Base-by-base conservation (phyloP, 2,329 filamentous ascomycete genomes). In the Phialophora macrospora region DNA sequence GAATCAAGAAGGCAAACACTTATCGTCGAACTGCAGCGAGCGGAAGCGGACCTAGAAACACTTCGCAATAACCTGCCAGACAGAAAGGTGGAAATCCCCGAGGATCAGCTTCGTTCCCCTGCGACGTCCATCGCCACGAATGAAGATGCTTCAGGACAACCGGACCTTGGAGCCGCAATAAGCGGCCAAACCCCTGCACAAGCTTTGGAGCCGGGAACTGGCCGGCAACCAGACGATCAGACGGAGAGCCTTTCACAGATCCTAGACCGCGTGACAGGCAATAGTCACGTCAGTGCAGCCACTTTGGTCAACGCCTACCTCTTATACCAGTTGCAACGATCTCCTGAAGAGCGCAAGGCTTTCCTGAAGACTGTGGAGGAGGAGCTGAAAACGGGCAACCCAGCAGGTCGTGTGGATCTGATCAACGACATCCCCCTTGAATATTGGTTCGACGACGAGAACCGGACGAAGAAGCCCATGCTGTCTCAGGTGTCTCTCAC, bases 221-320 rank as follows among this genome's bases (percentile, higher is more conserved):
- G 14, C 48, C 12, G 7, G 22, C 26, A 24, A 52, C 22, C 4
- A 22, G 44, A 38, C 7, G 7, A 17, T n/a, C 56, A 20, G 20
- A 20, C 4, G 4, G 30, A 34, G 22, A 49, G 44, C 22, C 41
- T 59, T n/a, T 59, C 56, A 20, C 56, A 59, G 5, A 34, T 59
- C 26, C 28, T 59, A 2, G 44, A 49, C n/a, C 26, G 24, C 20
- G 24, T 28, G 1, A 34, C 17, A 14, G 22, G 34, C 3, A 44
- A 59, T 6, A 32, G 30, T 28, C 20, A 34, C 12, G 41, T 51
- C 24, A 38, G 28, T 52, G 30, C 62, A 14, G 55, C 32, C 20
- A 49, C 34, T 9, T 28, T 60, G 6, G 62, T 64, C n/a, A 51
- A 60, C 4, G 56, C 56, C n/a, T 64, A 64, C 17, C 62, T 64